These are phyloP conservation scores for Reutealis trisperma DNA, from an alignment of 345 rosid genomes.

Conservation along the genomic window DNA sequence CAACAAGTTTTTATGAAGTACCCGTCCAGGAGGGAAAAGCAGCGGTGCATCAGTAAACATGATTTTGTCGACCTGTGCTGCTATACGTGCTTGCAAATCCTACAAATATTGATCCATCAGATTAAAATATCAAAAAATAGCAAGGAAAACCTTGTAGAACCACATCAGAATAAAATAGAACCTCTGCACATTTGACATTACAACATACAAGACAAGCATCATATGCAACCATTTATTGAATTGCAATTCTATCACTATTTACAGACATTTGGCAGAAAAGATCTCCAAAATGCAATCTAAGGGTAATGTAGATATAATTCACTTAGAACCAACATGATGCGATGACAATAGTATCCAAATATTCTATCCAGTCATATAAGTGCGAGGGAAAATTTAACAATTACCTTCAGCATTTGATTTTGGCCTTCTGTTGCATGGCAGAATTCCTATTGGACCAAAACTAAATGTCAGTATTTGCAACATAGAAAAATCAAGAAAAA, in stretches of 20 bases:
- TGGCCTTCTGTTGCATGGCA: slow-evolving; percentile 52
- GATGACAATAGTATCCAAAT: neutral
- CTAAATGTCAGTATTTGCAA: slow-evolving; percentile 12
- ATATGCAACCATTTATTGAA: too few relatives aligned
- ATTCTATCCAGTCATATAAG: too few relatives aligned
- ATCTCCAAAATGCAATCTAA: too few relatives aligned
- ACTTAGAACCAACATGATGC: neutral
- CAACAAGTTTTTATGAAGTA: slow-evolving; percentile 21
- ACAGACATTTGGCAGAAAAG: too few relatives aligned
- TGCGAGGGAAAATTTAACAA: neutral
- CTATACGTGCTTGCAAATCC: slow-evolving; percentile 68
- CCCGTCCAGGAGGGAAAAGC: slow-evolving; percentile 94
- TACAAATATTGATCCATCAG: slow-evolving; percentile 33
- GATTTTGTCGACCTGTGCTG: slow-evolving; percentile 68
- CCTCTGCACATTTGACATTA: too few relatives aligned
- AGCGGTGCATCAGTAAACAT: slow-evolving; percentile 95
- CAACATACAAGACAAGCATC: too few relatives aligned
- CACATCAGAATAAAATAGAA: too few relatives aligned
- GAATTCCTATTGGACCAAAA: slow-evolving; percentile 52
- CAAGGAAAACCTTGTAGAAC: too few relatives aligned
- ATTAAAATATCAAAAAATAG: neutral
- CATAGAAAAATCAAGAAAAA: neutral
- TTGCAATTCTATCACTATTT: too few relatives aligned
- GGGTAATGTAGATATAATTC: too few relatives aligned
- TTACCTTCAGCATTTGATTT: slow-evolving; percentile 66